Conservation (phyloP, 768 basidiomycete species). For the Favolaschia claudopus region DNA sequence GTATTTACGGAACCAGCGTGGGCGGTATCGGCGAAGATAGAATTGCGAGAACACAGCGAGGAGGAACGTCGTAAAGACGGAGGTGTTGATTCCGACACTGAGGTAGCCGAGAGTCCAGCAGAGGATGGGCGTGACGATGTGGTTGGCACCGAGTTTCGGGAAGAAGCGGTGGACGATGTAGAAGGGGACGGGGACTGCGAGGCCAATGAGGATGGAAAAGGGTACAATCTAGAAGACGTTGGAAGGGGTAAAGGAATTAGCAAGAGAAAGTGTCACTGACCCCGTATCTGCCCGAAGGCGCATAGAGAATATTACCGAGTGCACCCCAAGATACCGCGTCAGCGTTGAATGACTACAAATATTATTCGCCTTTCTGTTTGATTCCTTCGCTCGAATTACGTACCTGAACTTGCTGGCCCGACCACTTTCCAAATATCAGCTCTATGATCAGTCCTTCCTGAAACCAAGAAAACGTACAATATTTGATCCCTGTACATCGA, state of each 20-base stretch:
- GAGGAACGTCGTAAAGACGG: constrained; percentile 47
- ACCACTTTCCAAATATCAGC: constrained; percentile 30
- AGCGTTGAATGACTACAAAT: constrained; percentile 46
- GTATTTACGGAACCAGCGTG: constrained; percentile 55
- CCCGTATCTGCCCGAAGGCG: constrained; percentile 53
- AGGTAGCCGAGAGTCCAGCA: constrained; percentile 57
- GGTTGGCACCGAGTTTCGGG: constrained; percentile 54
- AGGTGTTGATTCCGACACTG: constrained; percentile 58
- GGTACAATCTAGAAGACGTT: constrained; percentile 29
- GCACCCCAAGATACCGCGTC: constrained; percentile 62
- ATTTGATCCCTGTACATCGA: constrained; percentile 64
- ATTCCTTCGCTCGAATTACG: constrained; percentile 50
- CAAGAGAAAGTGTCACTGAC: constrained; percentile 36
- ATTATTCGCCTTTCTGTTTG: no score
- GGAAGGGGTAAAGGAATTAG: constrained; percentile 1
- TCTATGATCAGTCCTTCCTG: background rate
- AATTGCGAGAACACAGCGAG: constrained; percentile 56
- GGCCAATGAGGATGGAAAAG: constrained; percentile 51
- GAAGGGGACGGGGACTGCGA: constrained; percentile 60
- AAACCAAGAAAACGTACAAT: constrained; percentile 36
- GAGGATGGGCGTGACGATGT: constrained; percentile 55
- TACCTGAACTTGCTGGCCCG: constrained; percentile 56
- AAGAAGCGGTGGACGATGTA: constrained; percentile 53
- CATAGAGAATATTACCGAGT: constrained; percentile 53
- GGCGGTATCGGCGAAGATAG: constrained; percentile 51